These are phyloP conservation scores for Capsella rubella DNA, from an alignment of 441 rosid genomes.

Conservation along the genomic window DNA sequence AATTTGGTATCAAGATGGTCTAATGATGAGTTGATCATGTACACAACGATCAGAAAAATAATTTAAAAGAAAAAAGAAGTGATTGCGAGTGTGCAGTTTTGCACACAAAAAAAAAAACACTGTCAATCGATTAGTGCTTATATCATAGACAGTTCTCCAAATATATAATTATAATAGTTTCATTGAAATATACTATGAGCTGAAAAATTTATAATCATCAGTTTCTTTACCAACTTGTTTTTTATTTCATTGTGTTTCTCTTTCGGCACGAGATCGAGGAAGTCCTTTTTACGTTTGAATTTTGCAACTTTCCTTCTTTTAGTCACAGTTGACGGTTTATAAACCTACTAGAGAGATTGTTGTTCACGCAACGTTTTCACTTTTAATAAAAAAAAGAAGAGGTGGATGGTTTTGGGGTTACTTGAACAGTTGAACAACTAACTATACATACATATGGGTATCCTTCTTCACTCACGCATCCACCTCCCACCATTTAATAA, in stretches of 20 bases:
- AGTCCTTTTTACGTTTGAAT: constrained; percentile 17
- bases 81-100: too few relatives aligned
- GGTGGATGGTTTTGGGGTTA: constrained; percentile 10
- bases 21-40: too few relatives aligned
- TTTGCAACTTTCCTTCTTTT: background rate
- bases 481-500: constrained; percentile 27
- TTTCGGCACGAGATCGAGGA: constrained; percentile 30
- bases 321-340: constrained; percentile 37
- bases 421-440: constrained; percentile 32
- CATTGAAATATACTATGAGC: background rate
- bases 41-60: too few relatives aligned
- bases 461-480: constrained; percentile 38
- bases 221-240: too few relatives aligned
- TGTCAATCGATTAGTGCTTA: background rate
- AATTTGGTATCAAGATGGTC: background rate
- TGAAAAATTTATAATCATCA: too few relatives aligned
- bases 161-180: background rate
- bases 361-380: constrained; percentile 33
- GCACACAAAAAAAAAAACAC: too few relatives aligned
- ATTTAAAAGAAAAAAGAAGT: too few relatives aligned
- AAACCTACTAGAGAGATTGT: constrained; percentile 19
- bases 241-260: background rate
- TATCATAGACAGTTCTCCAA: background rate
- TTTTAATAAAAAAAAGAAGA: constrained; percentile 28
- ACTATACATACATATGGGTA: constrained; percentile 1